These are phyloP conservation scores for Tetracentron sinense DNA, from an alignment of 164 flowering plant genomes.

Conservation along the genomic window DNA sequence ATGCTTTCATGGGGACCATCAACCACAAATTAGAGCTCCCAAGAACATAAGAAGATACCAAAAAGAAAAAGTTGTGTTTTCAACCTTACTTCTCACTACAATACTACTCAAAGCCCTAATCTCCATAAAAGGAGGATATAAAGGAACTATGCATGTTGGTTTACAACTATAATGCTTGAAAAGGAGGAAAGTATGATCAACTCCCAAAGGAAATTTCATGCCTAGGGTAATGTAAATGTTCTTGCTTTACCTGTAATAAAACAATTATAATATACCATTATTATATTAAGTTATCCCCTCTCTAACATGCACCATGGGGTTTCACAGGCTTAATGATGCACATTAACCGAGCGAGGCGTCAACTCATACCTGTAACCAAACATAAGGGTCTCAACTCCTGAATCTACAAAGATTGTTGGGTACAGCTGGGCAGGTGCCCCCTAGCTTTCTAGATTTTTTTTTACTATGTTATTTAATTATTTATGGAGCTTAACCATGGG, in stretches of 20 bases:
- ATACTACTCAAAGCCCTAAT: slow-evolving; percentile 30
- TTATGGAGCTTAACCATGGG: too few species aligned
- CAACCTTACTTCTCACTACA: slow-evolving; percentile 21
- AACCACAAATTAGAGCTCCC: slow-evolving; percentile 17
- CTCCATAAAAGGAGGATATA: slow-evolving; percentile 29
- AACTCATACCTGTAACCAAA: too few species aligned
- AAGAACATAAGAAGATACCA: slow-evolving; percentile 43
- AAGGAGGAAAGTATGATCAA: slow-evolving; percentile 20
- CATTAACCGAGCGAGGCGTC: background rate
- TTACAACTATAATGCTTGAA: slow-evolving; percentile 29
- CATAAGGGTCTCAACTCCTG: too few species aligned
- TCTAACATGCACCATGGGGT: slow-evolving; percentile 8
- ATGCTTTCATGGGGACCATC: slow-evolving; percentile 58
- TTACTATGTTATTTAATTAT: too few species aligned
- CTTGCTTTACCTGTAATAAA: slow-evolving; percentile 27
- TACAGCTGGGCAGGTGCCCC: too few species aligned
- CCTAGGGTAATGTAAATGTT: slow-evolving; percentile 34
- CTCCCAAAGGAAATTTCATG: slow-evolving; percentile 26
- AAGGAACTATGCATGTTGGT: slow-evolving; percentile 31
- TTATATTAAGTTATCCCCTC: background rate
- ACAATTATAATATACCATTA: slow-evolving; percentile 3
- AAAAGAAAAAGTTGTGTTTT: slow-evolving; percentile 20
- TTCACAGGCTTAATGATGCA: slow-evolving; percentile 9
- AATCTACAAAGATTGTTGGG: too few species aligned
- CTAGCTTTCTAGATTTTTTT: too few species aligned